Conservation (phyloP, 139 green algal genomes). For the Haematococcus lacustris region DNA sequence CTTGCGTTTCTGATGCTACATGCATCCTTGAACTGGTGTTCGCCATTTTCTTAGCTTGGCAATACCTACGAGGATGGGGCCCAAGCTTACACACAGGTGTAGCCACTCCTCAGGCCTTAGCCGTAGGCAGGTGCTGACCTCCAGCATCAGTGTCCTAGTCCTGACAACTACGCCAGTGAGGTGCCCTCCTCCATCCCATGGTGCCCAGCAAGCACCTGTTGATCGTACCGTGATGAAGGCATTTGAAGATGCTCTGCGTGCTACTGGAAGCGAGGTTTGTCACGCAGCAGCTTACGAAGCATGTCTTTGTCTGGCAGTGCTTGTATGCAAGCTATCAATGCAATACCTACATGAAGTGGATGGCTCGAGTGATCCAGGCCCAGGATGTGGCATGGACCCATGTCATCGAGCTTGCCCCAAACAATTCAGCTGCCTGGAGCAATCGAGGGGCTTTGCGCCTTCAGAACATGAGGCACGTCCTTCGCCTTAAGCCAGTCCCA, state of each 20-base stretch:
- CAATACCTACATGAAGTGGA: not conserved
- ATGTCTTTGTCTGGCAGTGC: not conserved
- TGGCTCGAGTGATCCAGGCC: conserved; percentile 4
- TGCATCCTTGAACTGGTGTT: too few species aligned
- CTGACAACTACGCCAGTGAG: too few species aligned
- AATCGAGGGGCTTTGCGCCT: conserved; percentile 39
- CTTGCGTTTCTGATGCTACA: too few species aligned
- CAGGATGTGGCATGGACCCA: conserved; percentile 28
- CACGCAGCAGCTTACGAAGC: too few species aligned
- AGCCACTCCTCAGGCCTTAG: too few species aligned
- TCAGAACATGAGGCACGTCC: conserved; percentile 23
- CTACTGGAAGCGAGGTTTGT: not conserved
- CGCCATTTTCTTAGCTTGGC: too few species aligned
- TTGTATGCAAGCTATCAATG: not conserved
- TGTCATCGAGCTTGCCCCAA: conserved; percentile 30
- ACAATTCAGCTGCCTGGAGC: conserved; percentile 43
- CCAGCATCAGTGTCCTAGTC: too few species aligned
- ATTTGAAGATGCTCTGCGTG: not conserved
- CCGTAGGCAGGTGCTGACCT: too few species aligned
- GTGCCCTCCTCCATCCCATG: too few species aligned
- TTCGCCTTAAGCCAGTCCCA: too few species aligned
- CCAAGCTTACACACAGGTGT: too few species aligned
- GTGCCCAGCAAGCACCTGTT: not conserved
- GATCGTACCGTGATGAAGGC: not conserved
- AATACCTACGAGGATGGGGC: too few species aligned